Percentiles rank a stretch among this genome's conserved stretches.
These are phyloP conservation scores for Myriosclerotinia scirpicola DNA, from an alignment of 2,329 filamentous ascomycete genomes.

Conservation along the genomic window DNA sequence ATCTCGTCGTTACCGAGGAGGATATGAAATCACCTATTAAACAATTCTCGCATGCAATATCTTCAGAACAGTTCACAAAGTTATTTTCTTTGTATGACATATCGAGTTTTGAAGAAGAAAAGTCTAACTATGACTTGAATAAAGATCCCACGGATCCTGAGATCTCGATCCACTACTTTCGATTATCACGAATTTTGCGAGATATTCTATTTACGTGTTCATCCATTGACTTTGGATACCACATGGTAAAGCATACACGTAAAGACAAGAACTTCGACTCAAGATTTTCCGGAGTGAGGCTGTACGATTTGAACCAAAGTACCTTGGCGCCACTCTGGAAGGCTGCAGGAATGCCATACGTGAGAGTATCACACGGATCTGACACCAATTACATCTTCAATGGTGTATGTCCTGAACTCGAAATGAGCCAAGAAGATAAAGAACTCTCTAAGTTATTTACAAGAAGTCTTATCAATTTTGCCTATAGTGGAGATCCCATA, in stretches of 20 bases:
- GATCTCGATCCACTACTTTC: slow-evolving; percentile 15
- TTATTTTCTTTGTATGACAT: slow-evolving; percentile 7
- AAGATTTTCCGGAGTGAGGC: not conserved
- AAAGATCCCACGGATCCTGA: not conserved
- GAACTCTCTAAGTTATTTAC: not conserved
- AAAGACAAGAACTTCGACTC: not conserved
- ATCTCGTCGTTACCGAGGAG: not conserved
- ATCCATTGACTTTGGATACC: slow-evolving; percentile 11
- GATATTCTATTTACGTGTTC: slow-evolving; percentile 16
- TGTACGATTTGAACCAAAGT: slow-evolving; percentile 19
- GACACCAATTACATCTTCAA: slow-evolving; percentile 27
- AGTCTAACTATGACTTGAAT: not conserved
- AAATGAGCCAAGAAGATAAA: slow-evolving; percentile 2
- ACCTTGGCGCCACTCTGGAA: slow-evolving; percentile 18
- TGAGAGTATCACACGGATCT: slow-evolving; percentile 21
- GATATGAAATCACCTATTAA: not conserved
- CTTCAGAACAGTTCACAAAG: not conserved
- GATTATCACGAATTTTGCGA: slow-evolving; percentile 8
- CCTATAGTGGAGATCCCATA: slow-evolving; percentile 8
- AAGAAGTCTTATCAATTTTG: slow-evolving; percentile 6
- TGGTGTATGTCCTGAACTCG: slow-evolving; percentile 24
- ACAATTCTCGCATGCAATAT: not conserved
- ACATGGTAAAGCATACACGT: slow-evolving; percentile 17
- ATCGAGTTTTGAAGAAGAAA: slow-evolving; percentile 14
- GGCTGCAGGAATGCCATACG: slow-evolving; percentile 21